Evolutionary conservation across 2,329 filamentous ascomycete species (phyloP).

Genomic region (Cercospora janseana): DNA sequence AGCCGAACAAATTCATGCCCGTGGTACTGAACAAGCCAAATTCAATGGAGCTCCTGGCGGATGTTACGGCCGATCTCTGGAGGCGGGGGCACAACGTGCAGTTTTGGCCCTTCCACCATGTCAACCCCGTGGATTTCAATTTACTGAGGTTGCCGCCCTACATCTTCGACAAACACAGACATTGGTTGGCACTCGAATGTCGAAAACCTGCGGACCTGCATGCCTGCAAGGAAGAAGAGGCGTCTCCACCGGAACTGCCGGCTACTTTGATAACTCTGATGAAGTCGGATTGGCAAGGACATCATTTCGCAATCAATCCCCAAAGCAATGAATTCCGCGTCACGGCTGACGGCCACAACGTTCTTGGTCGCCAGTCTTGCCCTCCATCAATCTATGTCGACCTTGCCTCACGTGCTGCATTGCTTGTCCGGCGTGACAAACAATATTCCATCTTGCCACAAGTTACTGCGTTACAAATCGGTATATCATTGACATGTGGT

Average conservation of each 20-base stretch:
- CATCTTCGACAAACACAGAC: constrained; percentile 9
- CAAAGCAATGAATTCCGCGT: not conserved
- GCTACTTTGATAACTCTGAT: constrained; percentile 4
- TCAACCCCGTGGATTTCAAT: not conserved
- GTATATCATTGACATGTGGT: not conserved
- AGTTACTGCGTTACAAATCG: not conserved
- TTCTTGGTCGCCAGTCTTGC: not conserved
- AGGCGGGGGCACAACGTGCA: constrained; percentile 4
- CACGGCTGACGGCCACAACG: constrained; percentile 1
- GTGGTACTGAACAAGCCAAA: not conserved
- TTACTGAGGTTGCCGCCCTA: constrained; percentile 12
- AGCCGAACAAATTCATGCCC: constrained; percentile 5
- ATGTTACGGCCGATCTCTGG: constrained; percentile 7
- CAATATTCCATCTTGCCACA: not conserved
- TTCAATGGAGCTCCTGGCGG: constrained; percentile 1
- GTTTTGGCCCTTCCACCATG: constrained; percentile 8
- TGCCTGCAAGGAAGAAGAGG: not conserved
- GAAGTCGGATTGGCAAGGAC: constrained; percentile 5
- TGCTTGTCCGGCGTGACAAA: not conserved
- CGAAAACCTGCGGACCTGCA: not conserved
- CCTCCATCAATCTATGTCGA: constrained; percentile 2
- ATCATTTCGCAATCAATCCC: constrained; percentile 5
- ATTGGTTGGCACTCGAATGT: constrained; percentile 13
- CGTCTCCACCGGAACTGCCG: not conserved
- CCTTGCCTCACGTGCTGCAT: constrained; percentile 2